Evolutionary conservation across 306 rosid species (phyloP), one percentile per base, ranked within the genome.

Genomic region (Cicer bijugum): DNA sequence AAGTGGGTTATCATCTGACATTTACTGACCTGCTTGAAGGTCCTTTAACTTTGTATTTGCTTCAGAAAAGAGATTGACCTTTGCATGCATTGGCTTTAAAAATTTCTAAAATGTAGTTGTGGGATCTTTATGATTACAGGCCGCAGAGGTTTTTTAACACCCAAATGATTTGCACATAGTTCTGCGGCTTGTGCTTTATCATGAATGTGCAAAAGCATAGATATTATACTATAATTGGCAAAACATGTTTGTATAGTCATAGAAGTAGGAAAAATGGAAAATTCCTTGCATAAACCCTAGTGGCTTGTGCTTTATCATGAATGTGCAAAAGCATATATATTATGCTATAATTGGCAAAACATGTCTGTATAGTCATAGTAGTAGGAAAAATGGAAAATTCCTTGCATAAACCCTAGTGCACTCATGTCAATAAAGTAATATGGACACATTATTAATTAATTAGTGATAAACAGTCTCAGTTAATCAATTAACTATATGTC

Each of bases 211-310:
- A 19, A 63, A 35, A 52, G 12, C 33, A 19, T 62, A 12, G 12
- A 56, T 57, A 46, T 14, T 72, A 6, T 57, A n/a, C 33, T 39
- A 40, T 12, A 47, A n/a, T 16, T 12, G 67, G 23, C 17, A 28
- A 57, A 52, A 43, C 58, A 43, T 40, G 52, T 4, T 28, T 28
- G 4, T 28, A 28, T 28, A 28, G 35, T 28, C 5, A 4, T 28
- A 28, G 35, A 2, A 28, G 35, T 28, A 3, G 35, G 35, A 4
- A 28, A 51, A 76, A 46, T 55, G 39, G 71, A 7, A 17, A 53
- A 76, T 46, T 53, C 56, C 75, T 62, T 46, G 66, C 75, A 71
- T 71, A 39, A 6, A 39, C 65, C 52, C 52, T 58, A 58, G 46
- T 58, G 35, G 35, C 4, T 28, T 28, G 12, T 45, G 68, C 69